Evolutionary conservation across 352 stramenopile genomes (phyloP).

Genomic region (Phytophthora palmivora): DNA sequence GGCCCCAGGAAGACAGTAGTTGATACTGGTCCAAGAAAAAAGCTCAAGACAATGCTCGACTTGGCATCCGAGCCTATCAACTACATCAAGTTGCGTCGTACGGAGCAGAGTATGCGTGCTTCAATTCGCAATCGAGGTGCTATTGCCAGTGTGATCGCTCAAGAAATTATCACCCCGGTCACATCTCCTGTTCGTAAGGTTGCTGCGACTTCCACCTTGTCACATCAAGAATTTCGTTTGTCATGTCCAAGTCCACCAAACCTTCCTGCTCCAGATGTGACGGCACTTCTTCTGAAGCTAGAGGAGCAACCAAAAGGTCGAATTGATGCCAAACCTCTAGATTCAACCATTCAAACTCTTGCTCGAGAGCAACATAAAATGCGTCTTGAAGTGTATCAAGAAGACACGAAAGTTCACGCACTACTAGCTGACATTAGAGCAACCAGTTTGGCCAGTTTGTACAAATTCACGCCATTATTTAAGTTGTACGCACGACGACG

Average conservation of each 20-base stretch:
- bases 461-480: constrained; percentile 70
- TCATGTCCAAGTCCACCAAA: constrained; percentile 23
- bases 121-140: constrained; percentile 54
- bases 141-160: constrained; percentile 40
- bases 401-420: constrained; percentile 39
- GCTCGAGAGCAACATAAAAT: constrained; percentile 39
- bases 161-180: constrained; percentile 60
- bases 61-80: constrained; percentile 57
- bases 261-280: constrained; percentile 4
- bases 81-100: constrained; percentile 71
- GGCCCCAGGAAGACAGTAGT: constrained; percentile 16
- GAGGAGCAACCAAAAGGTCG: constrained; percentile 29
- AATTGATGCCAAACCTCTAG: constrained; percentile 26
- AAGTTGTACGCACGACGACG: constrained; percentile 62
- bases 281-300: constrained; percentile 17
- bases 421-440: constrained; percentile 52
- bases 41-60: constrained; percentile 12
- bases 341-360: constrained; percentile 27
- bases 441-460: constrained; percentile 41
- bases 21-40: constrained; percentile 5
- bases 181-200: constrained; percentile 11
- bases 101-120: constrained; percentile 57
- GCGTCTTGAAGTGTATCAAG: constrained; percentile 35
- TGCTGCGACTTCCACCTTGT: not conserved
- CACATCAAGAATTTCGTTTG: constrained; percentile 25